A percentile compares a stretch with the other conserved stretches of the same genome.
These are phyloP conservation scores for Neonectria sp. DNA, from an alignment of 2,329 filamentous ascomycete species.

Conservation along the genomic window DNA sequence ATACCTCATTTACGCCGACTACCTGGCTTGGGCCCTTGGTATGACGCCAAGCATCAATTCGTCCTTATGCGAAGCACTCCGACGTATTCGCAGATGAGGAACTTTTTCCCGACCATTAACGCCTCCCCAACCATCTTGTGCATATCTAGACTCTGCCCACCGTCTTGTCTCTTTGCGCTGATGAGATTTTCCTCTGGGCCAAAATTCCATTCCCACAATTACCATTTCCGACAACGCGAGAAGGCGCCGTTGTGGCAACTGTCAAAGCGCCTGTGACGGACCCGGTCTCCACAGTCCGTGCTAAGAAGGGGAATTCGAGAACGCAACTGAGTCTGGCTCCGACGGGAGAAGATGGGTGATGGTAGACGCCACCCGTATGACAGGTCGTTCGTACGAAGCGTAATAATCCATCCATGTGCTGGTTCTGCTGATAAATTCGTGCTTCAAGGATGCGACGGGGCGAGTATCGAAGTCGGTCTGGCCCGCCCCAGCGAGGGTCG, in stretches of 20 bases:
- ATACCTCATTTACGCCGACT: neutral
- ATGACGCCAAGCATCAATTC: slow-evolving; percentile 30
- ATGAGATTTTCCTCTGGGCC: slow-evolving; percentile 15
- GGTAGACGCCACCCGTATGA: slow-evolving; percentile 24
- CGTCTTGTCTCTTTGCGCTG: slow-evolving; percentile 2
- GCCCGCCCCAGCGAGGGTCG: neutral
- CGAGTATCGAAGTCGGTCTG: neutral
- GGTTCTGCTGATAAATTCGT: neutral
- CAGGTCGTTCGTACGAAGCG: neutral
- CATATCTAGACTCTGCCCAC: neutral
- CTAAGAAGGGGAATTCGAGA: slow-evolving; percentile 34
- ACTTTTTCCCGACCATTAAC: slow-evolving; percentile 25
- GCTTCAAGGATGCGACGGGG: neutral
- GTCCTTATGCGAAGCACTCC: slow-evolving; percentile 31
- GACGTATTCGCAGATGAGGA: slow-evolving; percentile 33
- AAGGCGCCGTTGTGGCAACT: slow-evolving; percentile 31
- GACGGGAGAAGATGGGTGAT: neutral
- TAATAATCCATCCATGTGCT: neutral
- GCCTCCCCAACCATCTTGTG: neutral
- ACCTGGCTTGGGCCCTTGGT: neutral
- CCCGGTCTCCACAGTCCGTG: slow-evolving; percentile 10
- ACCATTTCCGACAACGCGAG: slow-evolving; percentile 23
- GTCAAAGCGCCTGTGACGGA: slow-evolving; percentile 26
- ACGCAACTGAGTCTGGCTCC: slow-evolving; percentile 6
- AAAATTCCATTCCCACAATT: slow-evolving; percentile 21